These are phyloP conservation scores for Ustilago lituana DNA, from an alignment of 1,284 basidiomycete genomes.

Conservation along the genomic window DNA sequence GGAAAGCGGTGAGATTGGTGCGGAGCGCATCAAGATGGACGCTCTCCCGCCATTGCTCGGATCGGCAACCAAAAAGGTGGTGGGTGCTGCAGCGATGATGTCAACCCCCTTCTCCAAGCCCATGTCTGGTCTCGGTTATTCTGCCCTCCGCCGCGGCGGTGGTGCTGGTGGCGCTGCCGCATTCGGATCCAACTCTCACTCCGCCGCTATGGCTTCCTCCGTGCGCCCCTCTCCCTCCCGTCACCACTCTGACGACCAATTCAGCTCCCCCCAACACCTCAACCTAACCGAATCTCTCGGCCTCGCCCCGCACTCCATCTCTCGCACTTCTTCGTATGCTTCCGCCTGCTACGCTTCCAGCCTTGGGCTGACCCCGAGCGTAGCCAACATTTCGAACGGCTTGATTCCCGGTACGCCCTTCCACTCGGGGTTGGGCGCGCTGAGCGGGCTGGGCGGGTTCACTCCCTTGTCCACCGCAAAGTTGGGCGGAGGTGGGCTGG, in stretches of 20 bases:
- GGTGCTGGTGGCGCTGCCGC: constrained; percentile 6
- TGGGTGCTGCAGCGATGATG: constrained; percentile 27
- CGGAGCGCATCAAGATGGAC: constrained; percentile 27
- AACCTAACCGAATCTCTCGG: constrained; percentile 61
- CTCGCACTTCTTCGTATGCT: constrained; percentile 32
- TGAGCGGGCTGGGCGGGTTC: constrained; percentile 35
- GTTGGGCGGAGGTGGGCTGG: background rate
- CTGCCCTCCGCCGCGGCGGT: constrained; percentile 26
- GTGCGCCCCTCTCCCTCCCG: constrained; percentile 35
- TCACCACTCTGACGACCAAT: constrained; percentile 48
- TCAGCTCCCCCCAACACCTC: constrained; percentile 62
- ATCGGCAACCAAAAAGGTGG: constrained; percentile 29
- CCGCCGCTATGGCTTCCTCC: constrained; percentile 7
- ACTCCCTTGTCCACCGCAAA: constrained; percentile 32
- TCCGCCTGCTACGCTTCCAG: constrained; percentile 44
- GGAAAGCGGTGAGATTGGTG: constrained; percentile 10
- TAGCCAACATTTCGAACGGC: constrained; percentile 38
- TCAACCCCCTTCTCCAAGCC: constrained; percentile 48
- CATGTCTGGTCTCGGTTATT: constrained; percentile 21
- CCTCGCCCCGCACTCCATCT: constrained; percentile 60
- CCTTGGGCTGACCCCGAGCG: constrained; percentile 54
- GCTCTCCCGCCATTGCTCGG: constrained; percentile 31
- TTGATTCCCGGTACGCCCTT: constrained; percentile 30
- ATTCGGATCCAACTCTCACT: constrained; percentile 1
- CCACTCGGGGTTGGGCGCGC: constrained; percentile 28